Evolutionary conservation across 1,139 yeast species (phyloP).

Genomic region (Wickerhamomyces sp.): DNA sequence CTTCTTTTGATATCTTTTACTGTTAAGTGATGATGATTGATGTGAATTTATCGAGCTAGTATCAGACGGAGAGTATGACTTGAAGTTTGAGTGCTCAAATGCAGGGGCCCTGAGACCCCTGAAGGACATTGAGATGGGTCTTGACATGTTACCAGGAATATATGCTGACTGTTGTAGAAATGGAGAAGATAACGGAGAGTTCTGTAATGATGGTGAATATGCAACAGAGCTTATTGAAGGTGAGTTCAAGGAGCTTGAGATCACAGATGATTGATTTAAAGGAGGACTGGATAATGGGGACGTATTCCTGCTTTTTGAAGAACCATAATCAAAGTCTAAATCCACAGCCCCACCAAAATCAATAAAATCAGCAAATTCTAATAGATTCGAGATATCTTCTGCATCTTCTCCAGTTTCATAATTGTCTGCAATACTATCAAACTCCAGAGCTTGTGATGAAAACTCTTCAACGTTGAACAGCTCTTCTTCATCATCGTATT

Average conservation of each 20-base stretch:
- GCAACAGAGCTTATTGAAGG: background rate
- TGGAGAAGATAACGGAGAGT: slow-evolving; percentile 19
- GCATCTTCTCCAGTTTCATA: slow-evolving; percentile 19
- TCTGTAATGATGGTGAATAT: background rate
- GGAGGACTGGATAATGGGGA: slow-evolving; percentile 9
- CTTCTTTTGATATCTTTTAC: slow-evolving; percentile 1
- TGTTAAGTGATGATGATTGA: slow-evolving; percentile 1
- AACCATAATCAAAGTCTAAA: slow-evolving; percentile 19
- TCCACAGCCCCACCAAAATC: slow-evolving; percentile 48
- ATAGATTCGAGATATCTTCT: slow-evolving; percentile 32
- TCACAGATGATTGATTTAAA: slow-evolving; percentile 1
- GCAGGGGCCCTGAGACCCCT: slow-evolving; percentile 59
- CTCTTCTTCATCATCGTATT: slow-evolving; percentile 20
- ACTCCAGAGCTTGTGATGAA: slow-evolving; percentile 11
- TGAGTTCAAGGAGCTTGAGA: background rate
- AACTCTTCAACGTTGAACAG: slow-evolving; percentile 20
- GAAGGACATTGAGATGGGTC: slow-evolving; percentile 68
- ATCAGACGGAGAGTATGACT: slow-evolving; percentile 2
- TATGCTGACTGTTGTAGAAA: slow-evolving; percentile 16
- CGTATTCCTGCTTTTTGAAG: background rate
- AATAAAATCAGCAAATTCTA: slow-evolving; percentile 63
- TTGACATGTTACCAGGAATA: slow-evolving; percentile 19
- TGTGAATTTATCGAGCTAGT: slow-evolving; percentile 12
- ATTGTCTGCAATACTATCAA: slow-evolving; percentile 12
- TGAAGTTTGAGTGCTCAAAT: slow-evolving; percentile 31